These are phyloP conservation scores for Oligophagozyma castellii DNA, from an alignment of 1,139 yeast genomes.

Conservation along the genomic window DNA sequence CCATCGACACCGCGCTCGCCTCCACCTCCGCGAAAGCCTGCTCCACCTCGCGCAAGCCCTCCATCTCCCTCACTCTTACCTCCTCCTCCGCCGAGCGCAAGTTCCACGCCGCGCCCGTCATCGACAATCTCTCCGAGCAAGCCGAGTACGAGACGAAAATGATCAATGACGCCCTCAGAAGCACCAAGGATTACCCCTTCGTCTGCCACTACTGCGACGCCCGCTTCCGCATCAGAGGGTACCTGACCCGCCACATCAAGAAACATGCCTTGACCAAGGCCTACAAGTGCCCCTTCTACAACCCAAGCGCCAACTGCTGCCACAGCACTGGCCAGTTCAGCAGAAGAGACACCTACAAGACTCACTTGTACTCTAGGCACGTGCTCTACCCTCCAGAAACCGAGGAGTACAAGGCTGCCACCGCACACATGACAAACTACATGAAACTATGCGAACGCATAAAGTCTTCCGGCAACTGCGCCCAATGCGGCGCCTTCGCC, in stretches of 20 bases:
- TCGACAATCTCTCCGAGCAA: no score
- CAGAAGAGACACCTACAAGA: constrained; percentile 88
- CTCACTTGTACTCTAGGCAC: constrained; percentile 86
- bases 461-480: constrained; percentile 63
- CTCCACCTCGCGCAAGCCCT: no score
- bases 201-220: constrained; percentile 67
- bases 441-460: constrained; percentile 51
- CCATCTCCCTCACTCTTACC: no score
- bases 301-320: constrained; percentile 40
- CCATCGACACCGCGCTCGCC: no score
- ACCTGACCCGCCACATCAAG: constrained; percentile 82
- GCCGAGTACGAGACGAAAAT: neutral
- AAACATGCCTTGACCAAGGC: constrained; percentile 83
- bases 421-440: no score
- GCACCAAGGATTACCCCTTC: constrained; percentile 10
- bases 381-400: constrained; percentile 81
- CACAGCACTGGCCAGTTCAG: constrained; percentile 92
- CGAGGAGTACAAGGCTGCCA: neutral
- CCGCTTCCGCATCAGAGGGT: constrained; percentile 72
- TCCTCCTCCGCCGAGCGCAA: no score
- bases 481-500: constrained; percentile 65
- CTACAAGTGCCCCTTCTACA: constrained; percentile 77
- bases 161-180: constrained; percentile 5
- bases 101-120: neutral
- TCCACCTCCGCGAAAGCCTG: no score